Evolutionary conservation across 2,329 filamentous ascomycete genomes (phyloP).

Genomic region (Basipetospora chlamydospora): DNA sequence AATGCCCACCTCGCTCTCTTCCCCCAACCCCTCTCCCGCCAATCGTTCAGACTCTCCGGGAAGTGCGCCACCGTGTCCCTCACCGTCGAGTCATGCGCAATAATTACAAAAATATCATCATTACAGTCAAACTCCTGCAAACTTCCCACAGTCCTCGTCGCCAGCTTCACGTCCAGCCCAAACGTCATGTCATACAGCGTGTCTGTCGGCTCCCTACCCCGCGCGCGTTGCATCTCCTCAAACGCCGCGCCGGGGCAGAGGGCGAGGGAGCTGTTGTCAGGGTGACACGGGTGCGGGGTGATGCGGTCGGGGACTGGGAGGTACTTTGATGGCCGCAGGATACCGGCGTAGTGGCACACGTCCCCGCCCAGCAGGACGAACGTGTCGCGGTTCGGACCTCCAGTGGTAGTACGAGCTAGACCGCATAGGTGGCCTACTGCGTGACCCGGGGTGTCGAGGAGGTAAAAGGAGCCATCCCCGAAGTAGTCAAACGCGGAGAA

Average conservation of each 20-base stretch:
- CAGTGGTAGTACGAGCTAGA: constrained; percentile 20
- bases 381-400: constrained; percentile 16
- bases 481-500: constrained; percentile 26
- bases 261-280: background rate
- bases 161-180: constrained; percentile 11
- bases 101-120: constrained; percentile 12
- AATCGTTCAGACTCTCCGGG: constrained; percentile 12
- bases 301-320: constrained; percentile 18
- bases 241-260: constrained; percentile 11
- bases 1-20: constrained; percentile 11
- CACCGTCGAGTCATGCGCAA: constrained; percentile 13
- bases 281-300: constrained; percentile 11
- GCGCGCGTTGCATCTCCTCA: constrained; percentile 11
- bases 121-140: constrained; percentile 11
- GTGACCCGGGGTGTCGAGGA: constrained; percentile 26
- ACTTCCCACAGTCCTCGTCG: constrained; percentile 6
- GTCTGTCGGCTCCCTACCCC: constrained; percentile 10
- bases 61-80: constrained; percentile 10
- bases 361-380: constrained; percentile 29
- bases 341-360: constrained; percentile 23
- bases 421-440: constrained; percentile 25
- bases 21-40: constrained; percentile 12
- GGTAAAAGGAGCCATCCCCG: constrained; percentile 25
- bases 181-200: constrained; percentile 13
- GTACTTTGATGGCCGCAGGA: constrained; percentile 20